Evolutionary conservation across 176 grass and related monocot genomes (phyloP), one percentile per base, ranked within the genome.

Genomic region (Oryza longistaminata): DNA sequence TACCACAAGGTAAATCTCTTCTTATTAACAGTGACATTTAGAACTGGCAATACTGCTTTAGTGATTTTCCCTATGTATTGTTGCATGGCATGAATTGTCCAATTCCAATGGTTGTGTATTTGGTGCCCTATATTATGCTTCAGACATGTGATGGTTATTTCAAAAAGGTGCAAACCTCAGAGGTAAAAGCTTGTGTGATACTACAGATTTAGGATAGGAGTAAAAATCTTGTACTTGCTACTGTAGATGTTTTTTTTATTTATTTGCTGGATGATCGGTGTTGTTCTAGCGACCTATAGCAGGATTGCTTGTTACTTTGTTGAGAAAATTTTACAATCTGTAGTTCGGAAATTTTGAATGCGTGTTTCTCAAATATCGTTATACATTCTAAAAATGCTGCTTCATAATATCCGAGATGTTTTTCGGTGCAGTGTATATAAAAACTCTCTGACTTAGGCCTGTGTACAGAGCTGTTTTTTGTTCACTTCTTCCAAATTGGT

Each of bases 161-260:
- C n/a, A 24, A 62, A 9, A 62, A 24, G n/a, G 76, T 91, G 85
- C 85, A 88, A 81, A 81, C 65, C 70, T 71, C 64, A 76, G 85
- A 83, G 88, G 84, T 90, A 90, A 83, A 87, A 79, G 35, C 15
- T 83, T 78, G 46, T 49, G 74, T 70, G 76, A 66, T 71, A 81
- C 45, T 80, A 70, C 24, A 84, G 25, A 81, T 49, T 53, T 87
- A 87, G 88, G 84, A 79, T 74, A 83, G 68, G 76, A 83, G 68
- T 70, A 58, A 78, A 58, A 78, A 87, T 61, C 44, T 69, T 46
- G 19, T 69, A 61, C 80, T 83, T 81, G 64, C 76, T 81, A 84
- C 74, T 75, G 89, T 87, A 84, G 80, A 50, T 79, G 58, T 11
- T 49, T 49, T 83, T 83, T 83, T 79, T 75, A 68, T 82, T 87